These are phyloP conservation scores for Laetiporus sulphureus DNA, from an alignment of 1,284 basidiomycete species.

Conservation along the genomic window DNA sequence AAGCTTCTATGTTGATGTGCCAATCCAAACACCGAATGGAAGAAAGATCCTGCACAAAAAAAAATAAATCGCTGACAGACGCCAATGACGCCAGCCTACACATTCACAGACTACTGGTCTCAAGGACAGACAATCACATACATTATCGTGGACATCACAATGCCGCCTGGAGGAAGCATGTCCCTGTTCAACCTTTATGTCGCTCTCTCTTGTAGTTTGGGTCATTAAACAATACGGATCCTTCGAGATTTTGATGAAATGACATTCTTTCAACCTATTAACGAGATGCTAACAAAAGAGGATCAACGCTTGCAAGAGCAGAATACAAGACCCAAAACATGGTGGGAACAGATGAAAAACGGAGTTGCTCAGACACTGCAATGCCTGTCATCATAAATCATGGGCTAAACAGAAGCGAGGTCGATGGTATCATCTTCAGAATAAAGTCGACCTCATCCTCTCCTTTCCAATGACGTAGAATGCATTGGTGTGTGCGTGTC, in stretches of 20 bases:
- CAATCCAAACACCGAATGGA: neutral
- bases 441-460: no score
- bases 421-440: no score
- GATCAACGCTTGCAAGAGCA: neutral
- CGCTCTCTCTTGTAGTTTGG: neutral
- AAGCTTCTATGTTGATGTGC: conserved; percentile 16
- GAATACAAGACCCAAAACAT: neutral
- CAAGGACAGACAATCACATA: conserved; percentile 1
- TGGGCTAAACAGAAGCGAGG: no score
- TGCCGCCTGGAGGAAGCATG: neutral
- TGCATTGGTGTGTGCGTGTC: no score
- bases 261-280: neutral
- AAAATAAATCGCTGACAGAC: neutral
- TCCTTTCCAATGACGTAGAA: conserved; percentile 10
- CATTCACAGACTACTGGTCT: neutral
- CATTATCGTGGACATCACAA: neutral
- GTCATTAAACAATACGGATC: neutral
- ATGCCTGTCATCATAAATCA: no score
- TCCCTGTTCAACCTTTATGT: conserved; percentile 1
- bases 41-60: neutral
- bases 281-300: neutral
- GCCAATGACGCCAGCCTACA: neutral
- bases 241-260: conserved; percentile 1
- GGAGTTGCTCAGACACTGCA: no score
- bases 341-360: neutral